phyloP scores from a whole-genome alignment of 2,329 filamentous ascomycete species.

The Lasiodiplodia hormozganensis region DNA sequence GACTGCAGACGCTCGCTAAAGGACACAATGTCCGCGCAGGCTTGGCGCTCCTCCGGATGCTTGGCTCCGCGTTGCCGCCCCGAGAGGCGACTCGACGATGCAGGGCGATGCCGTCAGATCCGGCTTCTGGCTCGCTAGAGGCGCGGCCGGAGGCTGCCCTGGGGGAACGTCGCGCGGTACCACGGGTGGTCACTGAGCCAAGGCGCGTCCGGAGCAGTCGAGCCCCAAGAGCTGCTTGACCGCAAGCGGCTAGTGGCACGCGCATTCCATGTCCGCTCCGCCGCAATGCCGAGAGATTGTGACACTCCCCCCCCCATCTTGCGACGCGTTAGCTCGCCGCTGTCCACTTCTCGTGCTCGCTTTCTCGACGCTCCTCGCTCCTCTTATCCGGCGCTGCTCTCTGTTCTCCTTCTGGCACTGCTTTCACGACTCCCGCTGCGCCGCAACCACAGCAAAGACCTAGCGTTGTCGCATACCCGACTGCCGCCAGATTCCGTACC shows the following conservation, averaged over 20 bases:
- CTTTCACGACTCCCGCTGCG: not conserved
- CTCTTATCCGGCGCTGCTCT: not conserved
- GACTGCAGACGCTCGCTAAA: slow-evolving; percentile 2
- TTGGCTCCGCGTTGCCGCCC: not conserved
- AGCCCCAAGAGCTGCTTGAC: slow-evolving; percentile 18
- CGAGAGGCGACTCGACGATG: not conserved
- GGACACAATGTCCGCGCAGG: not conserved
- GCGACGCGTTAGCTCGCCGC: slow-evolving; percentile 12
- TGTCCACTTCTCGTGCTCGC: not conserved
- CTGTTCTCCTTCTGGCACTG: not conserved
- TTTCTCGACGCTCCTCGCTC: slow-evolving; percentile 6
- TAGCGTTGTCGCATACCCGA: not conserved
- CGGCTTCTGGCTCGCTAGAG: not conserved
- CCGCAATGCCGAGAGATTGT: slow-evolving; percentile 25
- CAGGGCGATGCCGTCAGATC: not conserved
- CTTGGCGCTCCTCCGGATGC: not conserved
- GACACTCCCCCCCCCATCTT: slow-evolving; percentile 22
- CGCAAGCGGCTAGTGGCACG: slow-evolving; percentile 11
- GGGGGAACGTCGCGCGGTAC: not conserved
- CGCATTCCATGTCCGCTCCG: slow-evolving; percentile 17
- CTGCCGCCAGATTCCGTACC: not conserved
- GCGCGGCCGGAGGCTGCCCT: not conserved
- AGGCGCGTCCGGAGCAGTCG: slow-evolving; percentile 1
- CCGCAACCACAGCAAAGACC: not conserved
- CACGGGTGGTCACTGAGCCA: not conserved